Evolutionary conservation across 116 monocot species (phyloP), one percentile per base, ranked within the genome.

Genomic region (Posidonia oceanica): DNA sequence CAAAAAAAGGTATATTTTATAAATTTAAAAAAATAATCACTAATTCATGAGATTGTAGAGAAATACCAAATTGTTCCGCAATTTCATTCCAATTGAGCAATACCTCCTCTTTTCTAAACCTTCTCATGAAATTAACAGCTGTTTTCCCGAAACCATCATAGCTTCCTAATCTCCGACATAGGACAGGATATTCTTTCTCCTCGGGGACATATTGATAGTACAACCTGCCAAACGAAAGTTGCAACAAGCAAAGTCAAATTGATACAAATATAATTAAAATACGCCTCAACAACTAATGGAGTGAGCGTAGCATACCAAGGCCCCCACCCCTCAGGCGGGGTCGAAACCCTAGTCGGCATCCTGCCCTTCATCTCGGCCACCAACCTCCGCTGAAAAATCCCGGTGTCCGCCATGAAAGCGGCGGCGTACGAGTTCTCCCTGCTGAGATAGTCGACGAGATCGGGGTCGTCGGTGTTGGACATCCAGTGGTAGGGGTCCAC

Each of bases 41-140:
- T 48, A 48, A 48, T 48, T 48, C 44, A 51, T 15, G 38, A 67
- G 37, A 39, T 64, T 16, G 16, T 39, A 4, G 42, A 63, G 4
- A 72, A 74, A 59, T 75, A 77, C 95, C 95, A 81, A 69, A 84
- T 56, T 87, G 63, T 75, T 91, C 86, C 6, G 89, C 92, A 77
- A 96, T 74, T 73, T 87, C 78, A 78, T 96, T 96, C 96, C 96
- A 96, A 68, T 91, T 80, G 51, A 96, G 92, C 80, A 93, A 82
- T 70, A 83, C 54, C 71, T 90, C 75, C 59, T 88, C 88, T 37
- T 81, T 79, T 67, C n/a, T 36, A 39, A 21, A 71, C 61, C 75
- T 72, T 74, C 78, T 74, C 56, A 88, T 69, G 67, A 61, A 83
- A 74, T 77, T 51, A 18, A 76, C 40, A 80, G 83, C 54, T 60